Base-by-base conservation (phyloP, 345 rosid species). In the Gossypium sturtianum region DNA sequence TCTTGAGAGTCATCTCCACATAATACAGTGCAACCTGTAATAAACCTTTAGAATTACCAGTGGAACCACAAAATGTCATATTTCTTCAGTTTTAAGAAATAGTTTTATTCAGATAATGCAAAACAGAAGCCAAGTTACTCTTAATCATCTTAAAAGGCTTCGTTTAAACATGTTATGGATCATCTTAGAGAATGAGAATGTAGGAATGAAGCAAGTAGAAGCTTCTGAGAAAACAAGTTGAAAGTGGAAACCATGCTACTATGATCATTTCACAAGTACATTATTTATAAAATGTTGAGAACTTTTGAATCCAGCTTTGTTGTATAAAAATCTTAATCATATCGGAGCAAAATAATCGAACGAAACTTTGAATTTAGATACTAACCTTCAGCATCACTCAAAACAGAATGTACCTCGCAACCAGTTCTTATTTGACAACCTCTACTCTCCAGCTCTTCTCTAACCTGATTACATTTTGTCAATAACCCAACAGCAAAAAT, bases 401-500 rank as follows among this genome's bases (percentile, higher is more conserved):
- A 80, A 80, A 92, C 83, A 43, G 89, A 87, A 17, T 61, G 80
- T 20, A 92, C 88, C 17, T 87, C 84, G 63, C 87, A 85, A 52
- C 80, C 74, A 15, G 85, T 92, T 84, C 83, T 87, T 74, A 94
- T 89, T 71, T 78, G 78, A 78, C 95, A 92, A 19, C 92, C 95
- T 81, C 83, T 79, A 10, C 80, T 66, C 76, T 91, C 92, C 70
- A 94, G 81, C 83, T 75, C 82, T 77, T 84, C 85, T 68, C 82
- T 89, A 49, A 94, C 92, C 97, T 90, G 85, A 70, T 66, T 1
- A 1, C 16, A 1, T 52, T 29, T 70, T 52, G 4, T 16, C 73
- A 70, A 70, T n/a, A 29, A 10, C 27, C 73, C 52, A 17, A 10
- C 25, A 29, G 60, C 17, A 70, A 70, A 34, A 51, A 27, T 17